Evolutionary conservation across 331 rosid species (phyloP).

Genomic region (Phaseolus coccineus): DNA sequence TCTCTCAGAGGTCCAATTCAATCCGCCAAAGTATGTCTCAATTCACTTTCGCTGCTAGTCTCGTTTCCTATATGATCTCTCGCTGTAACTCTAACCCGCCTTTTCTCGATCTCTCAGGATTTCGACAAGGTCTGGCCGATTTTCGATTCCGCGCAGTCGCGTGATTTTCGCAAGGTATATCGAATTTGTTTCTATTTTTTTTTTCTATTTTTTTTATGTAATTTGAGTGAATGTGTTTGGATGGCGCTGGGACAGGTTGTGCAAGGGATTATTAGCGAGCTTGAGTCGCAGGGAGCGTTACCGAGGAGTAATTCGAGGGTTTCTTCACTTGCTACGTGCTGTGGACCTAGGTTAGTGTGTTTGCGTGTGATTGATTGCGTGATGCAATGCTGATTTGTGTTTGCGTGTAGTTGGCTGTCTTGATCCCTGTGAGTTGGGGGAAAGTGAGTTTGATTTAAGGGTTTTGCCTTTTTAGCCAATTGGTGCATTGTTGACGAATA

Average conservation of each 20-base stretch:
- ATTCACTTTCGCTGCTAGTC: neutral
- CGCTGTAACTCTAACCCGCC: neutral
- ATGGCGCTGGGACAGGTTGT: conserved; percentile 69
- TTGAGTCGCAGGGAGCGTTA: conserved; percentile 97
- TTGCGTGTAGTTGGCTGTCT: conserved; percentile 34
- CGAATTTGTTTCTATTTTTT: neutral
- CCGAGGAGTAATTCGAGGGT: conserved; percentile 99
- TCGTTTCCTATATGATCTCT: conserved; percentile 25
- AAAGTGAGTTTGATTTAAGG: neutral
- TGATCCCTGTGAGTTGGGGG: conserved; percentile 31
- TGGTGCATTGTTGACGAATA: conserved; percentile 10
- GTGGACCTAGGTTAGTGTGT: conserved; percentile 94
- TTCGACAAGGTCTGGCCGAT: conserved; percentile 99
- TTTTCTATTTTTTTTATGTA: neutral
- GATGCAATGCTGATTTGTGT: conserved; percentile 29
- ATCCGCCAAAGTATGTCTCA: conserved; percentile 77
- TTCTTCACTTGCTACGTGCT: conserved; percentile 99
- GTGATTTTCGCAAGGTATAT: conserved; percentile 93
- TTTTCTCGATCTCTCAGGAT: conserved; percentile 71
- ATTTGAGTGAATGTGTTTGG: conserved; percentile 12
- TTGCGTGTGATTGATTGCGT: conserved; percentile 18
- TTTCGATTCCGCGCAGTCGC: conserved; percentile 93
- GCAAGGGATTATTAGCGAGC: conserved; percentile 97
- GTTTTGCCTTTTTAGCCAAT: conserved; percentile 12
- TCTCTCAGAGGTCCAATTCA: conserved; percentile 96